phyloP scores from a whole-genome alignment of 768 basidiomycete species.

The Leucogyrophana mollusca region DNA sequence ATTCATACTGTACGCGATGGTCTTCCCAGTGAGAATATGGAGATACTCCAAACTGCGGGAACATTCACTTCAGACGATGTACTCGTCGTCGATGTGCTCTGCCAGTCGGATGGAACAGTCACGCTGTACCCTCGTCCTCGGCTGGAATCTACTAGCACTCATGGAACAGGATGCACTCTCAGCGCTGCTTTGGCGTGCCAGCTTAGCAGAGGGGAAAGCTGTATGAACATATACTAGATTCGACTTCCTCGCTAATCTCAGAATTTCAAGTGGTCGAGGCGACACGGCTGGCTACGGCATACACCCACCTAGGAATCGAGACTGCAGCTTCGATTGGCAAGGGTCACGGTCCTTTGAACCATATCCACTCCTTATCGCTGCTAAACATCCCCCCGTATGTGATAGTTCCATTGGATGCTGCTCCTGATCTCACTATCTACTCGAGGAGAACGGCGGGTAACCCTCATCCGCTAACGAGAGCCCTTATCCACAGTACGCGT shows the following conservation, averaged over 20 bases:
- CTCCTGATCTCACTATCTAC: neutral
- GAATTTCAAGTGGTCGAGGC: conserved; percentile 52
- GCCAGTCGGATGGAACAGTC: conserved; percentile 31
- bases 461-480: conserved; percentile 66
- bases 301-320: conserved; percentile 73
- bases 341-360: conserved; percentile 86
- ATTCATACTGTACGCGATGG: conserved; percentile 41
- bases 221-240: conserved; percentile 30
- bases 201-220: conserved; percentile 49
- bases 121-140: conserved; percentile 61
- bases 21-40: conserved; percentile 55
- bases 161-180: conserved; percentile 94
- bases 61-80: conserved; percentile 12
- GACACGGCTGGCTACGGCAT: conserved; percentile 57
- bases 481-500: conserved; percentile 58
- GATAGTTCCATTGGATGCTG: neutral
- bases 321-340: conserved; percentile 65
- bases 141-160: conserved; percentile 70
- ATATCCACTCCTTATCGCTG: conserved; percentile 59
- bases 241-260: neutral
- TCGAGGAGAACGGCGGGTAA: conserved; percentile 54
- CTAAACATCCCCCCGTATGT: conserved; percentile 57
- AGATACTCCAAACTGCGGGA: conserved; percentile 47
- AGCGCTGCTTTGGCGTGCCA: conserved; percentile 75
- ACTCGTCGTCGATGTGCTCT: conserved; percentile 68